Conservation (phyloP, 2,329 filamentous ascomycete genomes). For the Epichloe aotearoae region DNA sequence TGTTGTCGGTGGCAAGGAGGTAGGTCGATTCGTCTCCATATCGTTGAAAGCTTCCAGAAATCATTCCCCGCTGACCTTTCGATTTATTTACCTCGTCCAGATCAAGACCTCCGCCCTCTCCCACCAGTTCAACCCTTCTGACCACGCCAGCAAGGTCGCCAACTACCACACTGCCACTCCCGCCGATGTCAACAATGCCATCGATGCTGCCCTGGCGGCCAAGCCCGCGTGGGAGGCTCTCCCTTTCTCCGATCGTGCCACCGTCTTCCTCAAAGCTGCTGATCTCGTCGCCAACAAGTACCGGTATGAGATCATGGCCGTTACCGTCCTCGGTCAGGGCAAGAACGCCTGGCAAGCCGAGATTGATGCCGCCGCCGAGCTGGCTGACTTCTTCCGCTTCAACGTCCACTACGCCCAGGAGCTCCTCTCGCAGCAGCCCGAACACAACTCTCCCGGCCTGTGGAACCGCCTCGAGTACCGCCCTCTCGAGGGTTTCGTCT, state of each 20-base stretch:
- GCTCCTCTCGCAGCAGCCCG: slow-evolving; percentile 75
- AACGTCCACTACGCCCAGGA: slow-evolving; percentile 91
- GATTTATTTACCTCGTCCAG: slow-evolving; percentile 21
- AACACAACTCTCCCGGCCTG: slow-evolving; percentile 67
- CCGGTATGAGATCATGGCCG: slow-evolving; percentile 90
- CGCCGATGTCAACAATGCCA: slow-evolving; percentile 64
- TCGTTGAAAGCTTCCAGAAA: background rate
- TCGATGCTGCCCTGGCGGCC: slow-evolving; percentile 72
- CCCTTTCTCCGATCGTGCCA: slow-evolving; percentile 85
- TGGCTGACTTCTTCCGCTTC: slow-evolving; percentile 87
- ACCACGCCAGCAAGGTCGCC: slow-evolving; percentile 64
- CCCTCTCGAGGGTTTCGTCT: slow-evolving; percentile 87
- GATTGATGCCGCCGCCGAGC: slow-evolving; percentile 87
- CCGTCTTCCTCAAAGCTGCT: slow-evolving; percentile 90
- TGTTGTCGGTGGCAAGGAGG: slow-evolving; percentile 70
- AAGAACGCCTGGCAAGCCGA: slow-evolving; percentile 99
- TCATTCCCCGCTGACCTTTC: background rate
- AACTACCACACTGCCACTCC: slow-evolving; percentile 72
- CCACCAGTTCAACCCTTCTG: slow-evolving; percentile 69
- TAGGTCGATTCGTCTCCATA: slow-evolving; percentile 23
- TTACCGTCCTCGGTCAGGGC: slow-evolving; percentile 90
- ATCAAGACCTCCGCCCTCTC: slow-evolving; percentile 53
- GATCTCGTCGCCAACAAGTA: slow-evolving; percentile 87
- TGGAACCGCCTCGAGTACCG: slow-evolving; percentile 91
- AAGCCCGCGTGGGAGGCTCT: slow-evolving; percentile 76